phyloP scores from a whole-genome alignment of 2,329 filamentous ascomycete genomes.

The Colletotrichum neosansevieriae region DNA sequence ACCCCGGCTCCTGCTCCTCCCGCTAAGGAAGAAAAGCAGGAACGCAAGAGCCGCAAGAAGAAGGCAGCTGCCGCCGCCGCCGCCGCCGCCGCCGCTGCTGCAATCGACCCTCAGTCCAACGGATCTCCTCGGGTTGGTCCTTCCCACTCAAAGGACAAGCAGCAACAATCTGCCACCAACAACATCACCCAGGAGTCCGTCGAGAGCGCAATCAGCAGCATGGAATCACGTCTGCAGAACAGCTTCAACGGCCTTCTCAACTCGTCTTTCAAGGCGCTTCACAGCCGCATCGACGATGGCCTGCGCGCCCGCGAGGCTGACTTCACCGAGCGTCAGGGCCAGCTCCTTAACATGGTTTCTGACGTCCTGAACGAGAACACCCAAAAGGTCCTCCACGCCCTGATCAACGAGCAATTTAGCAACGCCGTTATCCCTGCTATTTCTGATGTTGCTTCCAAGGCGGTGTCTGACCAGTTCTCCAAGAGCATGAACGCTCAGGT shows the following conservation, averaged over 20 bases:
- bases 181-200: slow-evolving; percentile 59
- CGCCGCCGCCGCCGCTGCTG: slow-evolving; percentile 53
- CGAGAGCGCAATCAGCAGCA: slow-evolving; percentile 65
- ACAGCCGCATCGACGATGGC: slow-evolving; percentile 76
- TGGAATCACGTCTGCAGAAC: slow-evolving; percentile 64
- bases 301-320: slow-evolving; percentile 62
- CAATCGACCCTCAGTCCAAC: slow-evolving; percentile 61
- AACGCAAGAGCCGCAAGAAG: slow-evolving; percentile 75
- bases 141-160: slow-evolving; percentile 48
- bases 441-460: slow-evolving; percentile 73
- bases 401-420: slow-evolving; percentile 82
- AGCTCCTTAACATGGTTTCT: slow-evolving; percentile 69
- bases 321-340: slow-evolving; percentile 65
- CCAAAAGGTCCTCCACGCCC: slow-evolving; percentile 78
- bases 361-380: slow-evolving; percentile 73
- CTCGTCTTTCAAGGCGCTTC: slow-evolving; percentile 70
- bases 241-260: slow-evolving; percentile 65
- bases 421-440: slow-evolving; percentile 81
- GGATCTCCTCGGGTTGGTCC: slow-evolving; percentile 52
- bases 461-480: slow-evolving; percentile 79
- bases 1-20: slow-evolving; percentile 51
- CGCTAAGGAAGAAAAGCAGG: slow-evolving; percentile 64
- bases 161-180: slow-evolving; percentile 41
- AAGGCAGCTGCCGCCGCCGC: slow-evolving; percentile 67
- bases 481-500: slow-evolving; percentile 76